Base-by-base conservation (phyloP, 2,329 filamentous ascomycete species). In the Talaromyces amestolkiae region DNA sequence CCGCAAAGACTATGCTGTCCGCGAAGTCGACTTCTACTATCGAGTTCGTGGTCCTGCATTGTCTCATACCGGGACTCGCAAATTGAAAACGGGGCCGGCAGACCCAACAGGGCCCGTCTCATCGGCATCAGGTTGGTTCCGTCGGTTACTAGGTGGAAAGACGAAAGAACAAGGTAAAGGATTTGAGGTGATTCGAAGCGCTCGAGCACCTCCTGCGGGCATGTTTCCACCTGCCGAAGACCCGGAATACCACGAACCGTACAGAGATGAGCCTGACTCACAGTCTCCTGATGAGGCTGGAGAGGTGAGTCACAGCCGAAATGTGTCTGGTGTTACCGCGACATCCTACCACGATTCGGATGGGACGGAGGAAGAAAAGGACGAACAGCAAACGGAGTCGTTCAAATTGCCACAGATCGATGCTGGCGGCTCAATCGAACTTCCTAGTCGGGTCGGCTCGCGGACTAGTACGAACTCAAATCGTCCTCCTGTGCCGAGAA, bases 11-110 rank as follows among this genome's bases (percentile, higher is more conserved):
- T 98, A 98, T 74, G 90, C 93, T 1, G 95, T 94, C 0, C 89
- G 95, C 64, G 95, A 99, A 77, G 92, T 96, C 0, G 95, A 99
- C 76, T 97, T 97, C 72, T 98, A 98, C 78, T 98, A 99, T 72
- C 91, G 93, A 10, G 91, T 96, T 19, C 88, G 95, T 39, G 95
- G 95, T 0, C 92, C 93, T 22, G 92, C 94, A 1, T 81, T 98
- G 13, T 93, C 92, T 1, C 91, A 92, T 67, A 88, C 88, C 3
- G 90, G 91, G 0, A 92, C 91, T 22, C 86, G 95, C 59, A 94
- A 91, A 74, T 83, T 97, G 60, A 94, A 95, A 72, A 99, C 95
- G 4, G 95, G 95, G 0, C 95, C 95, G 2, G 93, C 93, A 9
- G 94, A 99, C 80, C 95, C 95, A 0, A 97, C 93, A 43, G 92